Evolutionary conservation across 2,329 filamentous ascomycete genomes (phyloP), one percentile per base, ranked within the genome.

Genomic region (Lasiodiplodia citricola): DNA sequence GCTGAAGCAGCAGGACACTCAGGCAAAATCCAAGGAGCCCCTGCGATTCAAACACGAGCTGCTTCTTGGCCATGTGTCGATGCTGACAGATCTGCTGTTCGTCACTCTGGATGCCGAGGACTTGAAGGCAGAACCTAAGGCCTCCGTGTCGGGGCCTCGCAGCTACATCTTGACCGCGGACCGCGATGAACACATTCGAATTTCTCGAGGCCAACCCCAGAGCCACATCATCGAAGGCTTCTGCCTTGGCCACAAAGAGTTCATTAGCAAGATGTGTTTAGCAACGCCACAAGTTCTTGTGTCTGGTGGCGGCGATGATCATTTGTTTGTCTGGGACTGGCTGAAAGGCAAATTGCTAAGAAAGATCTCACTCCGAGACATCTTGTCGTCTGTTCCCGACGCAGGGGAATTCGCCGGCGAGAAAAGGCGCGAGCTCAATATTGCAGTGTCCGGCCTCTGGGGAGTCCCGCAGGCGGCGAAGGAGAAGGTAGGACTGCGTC

Each of bases 41-140:
- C 77, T 83, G 31, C 79, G 80, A 57, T 97, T 97, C 76, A 90
- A 93, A 73, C 88, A 93, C 73, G 87, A 90, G 47, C 84, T 97
- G 0, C 84, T 97, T 8, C 88, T 99, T 0, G 96, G 96, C 14
- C 96, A 99, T 80, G 96, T 99, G 16, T 97, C 95, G 0, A 92
- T 98, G 88, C 87, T 99, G 62, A 97, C 94, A 1, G 90, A 93
- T 75, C 78, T 97, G 64, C 80, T 84, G 2, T 83, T 88, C 52
- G 85, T 84, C 6, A 82, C 81, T n/a, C 76, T 84, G 75, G 77
- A 84, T 72, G 71, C 81, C 73, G 70, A 89, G 70, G 78, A 78
- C 21, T 79, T 62, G n/a, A 55, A 55, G 18, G 52, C 35, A 4
- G 57, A 58, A 56, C 16, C 50, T 50, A 25, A 58, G n/a, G 58